Base-by-base conservation (phyloP, 495 filamentous ascomycete genomes). In the Tuber microsphaerosporum region DNA sequence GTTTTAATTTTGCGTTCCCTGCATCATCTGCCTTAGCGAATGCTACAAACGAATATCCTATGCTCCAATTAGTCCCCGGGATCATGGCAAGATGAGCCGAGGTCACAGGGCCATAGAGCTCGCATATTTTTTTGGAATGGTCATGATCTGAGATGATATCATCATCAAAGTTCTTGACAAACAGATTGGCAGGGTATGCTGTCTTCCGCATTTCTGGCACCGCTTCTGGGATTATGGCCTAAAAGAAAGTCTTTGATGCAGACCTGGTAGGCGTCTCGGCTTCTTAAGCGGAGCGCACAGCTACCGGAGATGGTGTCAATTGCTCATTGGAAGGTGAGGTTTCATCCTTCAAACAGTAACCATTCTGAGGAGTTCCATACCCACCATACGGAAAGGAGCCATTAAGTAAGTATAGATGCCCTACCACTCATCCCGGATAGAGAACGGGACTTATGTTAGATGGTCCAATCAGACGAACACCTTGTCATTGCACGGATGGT, bases 11-110 rank as follows among this genome's bases (percentile, higher is more conserved):
- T 76, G 95, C 94, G 83, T 87, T 88, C 80, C 90, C 86, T 76
- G 96, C 95, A 83, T 90, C 90, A 83, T 97, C 93, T 82, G 97
- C 94, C 81, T 91, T 93, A 79, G 91, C 88, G 87, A 90, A 99
- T 88, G 97, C 97, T 85, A 99, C 95, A 83, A 99, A 98, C 76
- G 96, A 96, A 85, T 97, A 98, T 42, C 95, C 94, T 81, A 94
- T 94, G 87, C 91, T 94, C 89, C 97, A 97, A 83, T 92, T 92
- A 56, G 84, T 85, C 75, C 96, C 92, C 76, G 87, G 85, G 82
- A 97, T 94, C 80, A 91, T 92, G 82, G 94, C 93, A 75, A 99
- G 88, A 65, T 94, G 93, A 56, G 96, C 94, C 44, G 96, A 98
- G 68, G 94, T 97, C 80, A 99, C 92, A n/a, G 94, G 92, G 81